Base-by-base conservation (phyloP, 1,284 basidiomycete species). In the Lentinula novae-zelandiae region DNA sequence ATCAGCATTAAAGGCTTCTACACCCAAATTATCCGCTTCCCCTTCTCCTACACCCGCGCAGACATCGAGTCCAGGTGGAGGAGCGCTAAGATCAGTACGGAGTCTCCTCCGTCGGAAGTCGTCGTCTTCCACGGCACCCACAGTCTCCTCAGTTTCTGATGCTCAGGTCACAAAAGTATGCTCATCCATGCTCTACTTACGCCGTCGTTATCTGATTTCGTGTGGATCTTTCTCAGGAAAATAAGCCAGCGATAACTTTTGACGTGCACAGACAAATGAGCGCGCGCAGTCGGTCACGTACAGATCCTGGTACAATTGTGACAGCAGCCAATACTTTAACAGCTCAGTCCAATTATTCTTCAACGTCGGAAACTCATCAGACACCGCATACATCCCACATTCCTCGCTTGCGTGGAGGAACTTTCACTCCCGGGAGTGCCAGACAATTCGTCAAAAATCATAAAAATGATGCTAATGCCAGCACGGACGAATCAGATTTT, bases 401-500 rank as follows among this genome's bases (percentile, higher is more conserved):
- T 57, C 80, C 82, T 59, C 78, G 70, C 12, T 70, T 68, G 51
- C 73, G 68, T 63, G 65, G 59, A 20, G 62, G 54, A 64, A 52
- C 17, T 17, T 52, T 34, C 9, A 17, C 52, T n/a, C 53, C 55
- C 57, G n/a, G 62, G 53, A 63, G 60, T 62, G 63, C 57, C 52
- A 44, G 42, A 56, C 40, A 15, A 34, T 68, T 66, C 34, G 13
- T 52, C 17, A 57, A 57, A 12, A 22, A 12, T 46, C 17, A 46
- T 10, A 8, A 9, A 3, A 46, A 9, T 22, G 44, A 9, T n/a
- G 44, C 44, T 22, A 64, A 60, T 5, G 54, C n/a, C 8, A 56
- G 54, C 42, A 67, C 71, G 2, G 75, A 78, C 48, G 77, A 78
- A 22, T 82, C 79, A 8, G 80, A 82, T 62, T 48, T 78, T 1